phyloP scores from a whole-genome alignment of 1,284 basidiomycete species.

The Puccinia polysora region DNA sequence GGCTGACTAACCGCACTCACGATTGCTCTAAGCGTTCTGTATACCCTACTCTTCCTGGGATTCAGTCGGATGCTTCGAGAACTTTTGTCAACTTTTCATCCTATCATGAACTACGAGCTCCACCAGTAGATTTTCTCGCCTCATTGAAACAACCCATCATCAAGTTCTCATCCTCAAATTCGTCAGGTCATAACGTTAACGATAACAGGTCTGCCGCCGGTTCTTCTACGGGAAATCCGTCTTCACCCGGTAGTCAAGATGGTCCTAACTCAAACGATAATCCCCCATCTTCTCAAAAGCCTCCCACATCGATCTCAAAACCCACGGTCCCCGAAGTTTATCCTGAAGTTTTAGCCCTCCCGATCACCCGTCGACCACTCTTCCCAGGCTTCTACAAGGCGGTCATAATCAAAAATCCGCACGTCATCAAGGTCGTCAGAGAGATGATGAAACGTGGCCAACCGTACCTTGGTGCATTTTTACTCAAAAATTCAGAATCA shows the following conservation, averaged over 20 bases:
- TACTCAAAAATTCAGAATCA: slow-evolving; percentile 88
- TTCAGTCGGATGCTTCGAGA: no score
- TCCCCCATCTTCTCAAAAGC: slow-evolving; percentile 30
- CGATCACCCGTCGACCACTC: slow-evolving; percentile 88
- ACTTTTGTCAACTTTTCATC: slow-evolving; percentile 1
- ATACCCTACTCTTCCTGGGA: no score
- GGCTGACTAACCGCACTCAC: no score
- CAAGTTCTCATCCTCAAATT: slow-evolving; percentile 16
- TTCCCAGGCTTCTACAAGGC: slow-evolving; percentile 99
- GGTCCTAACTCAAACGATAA: slow-evolving; percentile 28
- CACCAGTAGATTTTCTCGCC: neutral
- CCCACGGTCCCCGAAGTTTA: slow-evolving; percentile 65
- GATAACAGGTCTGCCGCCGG: slow-evolving; percentile 6
- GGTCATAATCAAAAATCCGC: slow-evolving; percentile 81
- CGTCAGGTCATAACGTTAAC: slow-evolving; percentile 7
- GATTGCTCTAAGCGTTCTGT: no score
- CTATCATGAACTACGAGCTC: neutral
- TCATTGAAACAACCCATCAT: slow-evolving; percentile 14
- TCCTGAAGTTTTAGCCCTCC: slow-evolving; percentile 89
- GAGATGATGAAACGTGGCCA: slow-evolving; percentile 95
- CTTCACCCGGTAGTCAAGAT: slow-evolving; percentile 3
- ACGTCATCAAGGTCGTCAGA: slow-evolving; percentile 89
- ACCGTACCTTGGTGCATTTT: slow-evolving; percentile 94
- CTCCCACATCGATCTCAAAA: slow-evolving; percentile 30
- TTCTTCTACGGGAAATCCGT: slow-evolving; percentile 14